Evolutionary conservation across 2,329 filamentous ascomycete genomes (phyloP), one percentile per base, ranked within the genome.

Genomic region (Arthrobotrys megalospora): DNA sequence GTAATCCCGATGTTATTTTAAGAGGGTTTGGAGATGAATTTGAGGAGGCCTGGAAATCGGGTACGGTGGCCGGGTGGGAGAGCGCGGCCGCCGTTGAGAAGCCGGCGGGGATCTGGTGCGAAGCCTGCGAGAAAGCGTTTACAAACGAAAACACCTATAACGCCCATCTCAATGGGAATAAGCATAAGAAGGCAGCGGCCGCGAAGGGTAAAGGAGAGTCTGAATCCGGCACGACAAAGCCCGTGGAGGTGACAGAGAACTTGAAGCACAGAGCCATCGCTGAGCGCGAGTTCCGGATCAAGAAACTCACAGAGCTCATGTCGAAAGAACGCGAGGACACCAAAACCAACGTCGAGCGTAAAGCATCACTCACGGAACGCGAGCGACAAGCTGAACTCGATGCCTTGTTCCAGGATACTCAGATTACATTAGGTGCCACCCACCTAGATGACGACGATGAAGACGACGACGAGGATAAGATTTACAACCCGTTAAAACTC

Each of bases 401-500:
- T 68, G 94, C 94, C 52, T 86, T 97, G 12, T 93, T 94, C 84
- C 88, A 89, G 0, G 90, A 92, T 81, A 86, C 43, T 82, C 81
- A 43, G 28, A 47, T 67, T 7, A 64, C 66, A 10, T 34, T 76
- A 34, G 70, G 69, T n/a, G 64, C 53, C 50, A 43, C 67, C 7
- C 65, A 70, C 43, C 88, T 88, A 0, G 89, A 89, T 0, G 90
- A 91, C 0, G 85, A 86, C 0, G 92, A 93, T 0, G 92, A 91
- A 0, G 90, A 91, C 2, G 91, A 93, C 12, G 92, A 90, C 45
- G 93, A 95, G 50, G 94, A 97, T 80, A 94, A 91, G 83, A 92
- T 98, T 76, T 97, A 98, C 87, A 99, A 99, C 84, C 96, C 96
- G 0, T 88, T 99, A 80, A 99, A 99, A 83, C 88, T 99, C 1